Evolutionary conservation across 345 rosid genomes (phyloP), one percentile per base, ranked within the genome.

Genomic region (Iberis pinnata): DNA sequence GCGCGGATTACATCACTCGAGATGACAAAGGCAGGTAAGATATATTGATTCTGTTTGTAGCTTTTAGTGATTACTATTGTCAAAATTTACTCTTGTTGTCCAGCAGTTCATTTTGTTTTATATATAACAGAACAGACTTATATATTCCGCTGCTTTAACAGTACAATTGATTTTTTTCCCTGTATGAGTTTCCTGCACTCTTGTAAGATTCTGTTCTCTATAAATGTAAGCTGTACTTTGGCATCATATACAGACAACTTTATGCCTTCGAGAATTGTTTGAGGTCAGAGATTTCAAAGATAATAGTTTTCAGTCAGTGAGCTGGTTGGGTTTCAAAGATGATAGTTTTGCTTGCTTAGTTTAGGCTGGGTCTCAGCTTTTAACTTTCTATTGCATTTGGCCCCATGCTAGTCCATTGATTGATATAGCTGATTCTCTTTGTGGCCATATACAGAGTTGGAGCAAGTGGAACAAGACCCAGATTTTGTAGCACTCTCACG

Each of bases 381-480:
- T 58, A 37, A 20, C 20, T 44, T 40, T 60, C 22, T 46, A 52
- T 38, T 59, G 36, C 55, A 59, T 53, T 52, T 37, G n/a, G 58
- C 36, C 36, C n/a, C 20, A 32, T 60, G 51, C 47, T 68, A 47
- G 57, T 49, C 17, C 49, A 25, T 16, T 61, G 58, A 48, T 49
- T 46, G 61, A 58, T 56, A 55, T 49, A 45, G 24, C 41, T 67
- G 51, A 46, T 67, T 40, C 12, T 12, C 49, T 52, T 53, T 68
- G 58, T 64, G 65, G 43, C 59, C 45, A 48, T 72, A 18, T 64
- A 49, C 67, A 92, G 98, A 85, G 72, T 75, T 92, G 88, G 96
- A 88, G 70, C 95, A 76, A 70, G 94, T 92, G 58, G 81, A 88
- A 75, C 98, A 92, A 55, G 97, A 92, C 73, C 80, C 85, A 33